Evolutionary conservation across 768 basidiomycete species (phyloP), one percentile per base, ranked within the genome.

Genomic region (Amanita jacksonii): DNA sequence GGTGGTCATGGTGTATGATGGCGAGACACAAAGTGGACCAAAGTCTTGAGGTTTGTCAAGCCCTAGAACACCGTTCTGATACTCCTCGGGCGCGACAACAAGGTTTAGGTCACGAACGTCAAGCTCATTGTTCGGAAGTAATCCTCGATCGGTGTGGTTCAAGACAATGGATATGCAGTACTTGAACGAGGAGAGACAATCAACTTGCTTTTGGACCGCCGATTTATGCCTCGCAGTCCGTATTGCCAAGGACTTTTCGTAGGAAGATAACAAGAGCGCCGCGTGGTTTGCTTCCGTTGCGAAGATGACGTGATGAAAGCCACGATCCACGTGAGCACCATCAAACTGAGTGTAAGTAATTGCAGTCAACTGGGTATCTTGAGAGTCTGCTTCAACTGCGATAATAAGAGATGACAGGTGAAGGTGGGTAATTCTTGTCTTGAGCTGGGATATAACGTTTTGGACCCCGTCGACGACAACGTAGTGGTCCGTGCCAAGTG

Each of bases 281-380:
- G 81, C 83, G 22, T 75, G 72, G 38, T 74, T 74, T 5, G 85
- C 85, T 56, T 86, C 84, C 0, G 85, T 87, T 4, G 81, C 85
- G 38, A 87, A 67, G 5, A 87, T 62, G 46, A 90, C 61, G 54
- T 82, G 79, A 38, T 75, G 70, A 53, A 86, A 86, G 5, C 76
- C 79, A 5, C 51, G 27, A 49, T 67, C 59, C 1, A 59, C 55
- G 13, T 45, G 50, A 8, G 50, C 30, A 4, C 62, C 56, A 13
- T 58, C 55, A 16, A 56, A 49, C 31, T 58, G 58, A 28, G 55
- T 45, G 41, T 65, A 74, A 20, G 64, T 57, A 18, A 77, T 63
- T 15, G 66, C 60, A 15, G 62, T 61, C 12, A 60, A 61, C 13
- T 51, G 57, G 5, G 61, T 44, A 38, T 68, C 51, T 7, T 57